Evolutionary conservation across 805 yeast species (phyloP), one percentile per base, ranked within the genome.

Genomic region (Geotrichum ghanense): DNA sequence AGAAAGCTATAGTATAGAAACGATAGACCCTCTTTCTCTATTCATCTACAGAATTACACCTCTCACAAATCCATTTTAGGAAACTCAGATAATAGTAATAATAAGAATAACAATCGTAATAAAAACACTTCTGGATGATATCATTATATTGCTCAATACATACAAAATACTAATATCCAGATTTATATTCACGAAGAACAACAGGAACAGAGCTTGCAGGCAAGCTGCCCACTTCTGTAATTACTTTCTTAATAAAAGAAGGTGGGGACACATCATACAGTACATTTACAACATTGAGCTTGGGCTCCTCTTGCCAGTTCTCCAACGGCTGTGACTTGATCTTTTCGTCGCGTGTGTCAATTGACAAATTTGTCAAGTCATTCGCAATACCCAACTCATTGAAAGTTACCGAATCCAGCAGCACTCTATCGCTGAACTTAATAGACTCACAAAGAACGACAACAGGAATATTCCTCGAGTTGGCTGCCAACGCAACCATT

Each of bases 181-280:
- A 58, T 64, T 87, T 86, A 65, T 90, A 92, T 65, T 92, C 98
- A 66, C 97, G 78, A 56, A 92, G 70, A 51, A 92, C 86, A 43
- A 92, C 97, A 22, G 98, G 98, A 48, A 92, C 97, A 1, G 97
- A 87, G n/a, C 95, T 83, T 40, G 98, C 95, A 9, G 98, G 98
- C 54, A 92, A 72, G 2, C 95, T 86, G 23, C 98, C 98, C 53
- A 90, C 78, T 64, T 92, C 98, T 1, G 97, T 92, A 46, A 92
- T 87, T 49, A 92, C 87, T 68, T 92, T 92, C 62, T 90, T 89
- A 57, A 92, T 86, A 59, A 83, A 85, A 55, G 81, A 85, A 12
- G 95, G 95, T 27, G 96, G 97, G 1, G 97, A 90, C 56, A 92
- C 72, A 65, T 92, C 98, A 63, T 86, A 92, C 75, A 92, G 74